Evolutionary conservation across 805 yeast species (phyloP).

Genomic region (Huiozyma sinensis): DNA sequence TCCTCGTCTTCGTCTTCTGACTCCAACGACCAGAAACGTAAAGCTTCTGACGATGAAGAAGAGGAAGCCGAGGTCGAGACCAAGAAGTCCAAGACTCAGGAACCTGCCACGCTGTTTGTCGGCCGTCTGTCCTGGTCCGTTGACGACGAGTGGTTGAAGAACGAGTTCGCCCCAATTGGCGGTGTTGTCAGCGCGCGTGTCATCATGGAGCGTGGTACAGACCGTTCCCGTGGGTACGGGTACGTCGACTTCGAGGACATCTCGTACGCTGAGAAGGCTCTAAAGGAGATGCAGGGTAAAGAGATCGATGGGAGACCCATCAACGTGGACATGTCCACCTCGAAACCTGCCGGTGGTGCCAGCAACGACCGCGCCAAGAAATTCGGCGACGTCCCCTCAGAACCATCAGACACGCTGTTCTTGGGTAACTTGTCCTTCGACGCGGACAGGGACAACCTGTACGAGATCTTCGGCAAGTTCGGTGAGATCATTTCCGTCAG

Average conservation of each 20-base stretch:
- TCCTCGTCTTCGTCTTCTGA: conserved; percentile 10
- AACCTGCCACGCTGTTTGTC: conserved; percentile 84
- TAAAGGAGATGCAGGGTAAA: conserved; percentile 75
- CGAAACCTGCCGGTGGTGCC: conserved; percentile 55
- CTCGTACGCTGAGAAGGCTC: conserved; percentile 75
- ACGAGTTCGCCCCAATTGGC: conserved; percentile 73
- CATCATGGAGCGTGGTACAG: conserved; percentile 83
- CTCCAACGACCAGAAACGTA: conserved; percentile 23
- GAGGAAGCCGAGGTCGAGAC: conserved; percentile 31
- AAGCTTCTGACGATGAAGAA: conserved; percentile 28
- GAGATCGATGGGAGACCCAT: conserved; percentile 97
- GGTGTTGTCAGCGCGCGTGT: conserved; percentile 88
- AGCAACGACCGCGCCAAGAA: conserved; percentile 70
- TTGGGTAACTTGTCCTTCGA: conserved; percentile 93
- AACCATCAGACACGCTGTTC: conserved; percentile 92
- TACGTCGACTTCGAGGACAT: conserved; percentile 86
- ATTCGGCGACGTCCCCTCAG: conserved; percentile 83
- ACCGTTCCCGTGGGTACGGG: conserved; percentile 93
- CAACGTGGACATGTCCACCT: conserved; percentile 83
- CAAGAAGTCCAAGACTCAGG: conserved; percentile 48
- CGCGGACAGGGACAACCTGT: conserved; percentile 70
- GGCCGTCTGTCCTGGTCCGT: conserved; percentile 97
- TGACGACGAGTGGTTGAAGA: conserved; percentile 87
- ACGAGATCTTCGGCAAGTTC: conserved; percentile 58
- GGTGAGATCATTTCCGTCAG: conserved; percentile 85